phyloP scores from a whole-genome alignment of 2,329 filamentous ascomycete species.

The Fusarium metavorans region DNA sequence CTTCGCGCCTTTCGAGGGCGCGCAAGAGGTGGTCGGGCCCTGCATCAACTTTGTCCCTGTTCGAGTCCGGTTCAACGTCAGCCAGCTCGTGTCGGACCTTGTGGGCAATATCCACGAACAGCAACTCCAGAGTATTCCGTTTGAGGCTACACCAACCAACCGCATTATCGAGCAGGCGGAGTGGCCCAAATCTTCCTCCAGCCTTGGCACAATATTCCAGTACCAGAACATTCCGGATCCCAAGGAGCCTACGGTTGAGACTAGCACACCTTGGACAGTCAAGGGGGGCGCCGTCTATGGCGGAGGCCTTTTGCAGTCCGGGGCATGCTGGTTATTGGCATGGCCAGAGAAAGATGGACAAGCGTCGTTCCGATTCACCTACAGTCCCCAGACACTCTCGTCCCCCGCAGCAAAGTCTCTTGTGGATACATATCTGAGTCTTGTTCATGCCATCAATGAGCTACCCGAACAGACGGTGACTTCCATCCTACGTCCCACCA shows the following conservation, averaged over 20 bases:
- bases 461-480: neutral
- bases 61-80: neutral
- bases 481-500: neutral
- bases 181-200: neutral
- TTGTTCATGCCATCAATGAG: neutral
- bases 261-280: neutral
- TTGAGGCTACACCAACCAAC: neutral
- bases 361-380: neutral
- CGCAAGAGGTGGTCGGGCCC: neutral
- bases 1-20: neutral
- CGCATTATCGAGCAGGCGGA: neutral
- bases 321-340: neutral
- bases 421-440: neutral
- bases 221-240: neutral
- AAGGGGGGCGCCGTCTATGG: neutral
- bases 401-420: neutral
- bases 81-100: neutral
- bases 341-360: neutral
- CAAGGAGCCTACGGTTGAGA: neutral
- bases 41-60: neutral
- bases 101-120: neutral
- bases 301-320: neutral
- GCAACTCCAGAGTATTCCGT: neutral
- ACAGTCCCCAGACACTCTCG: neutral
- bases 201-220: neutral